A percentile compares a stretch with the other conserved stretches of the same genome.
phyloP scores from a whole-genome alignment of 202 grass and related monocot genomes.

The Cymbopogon flexuosus region DNA sequence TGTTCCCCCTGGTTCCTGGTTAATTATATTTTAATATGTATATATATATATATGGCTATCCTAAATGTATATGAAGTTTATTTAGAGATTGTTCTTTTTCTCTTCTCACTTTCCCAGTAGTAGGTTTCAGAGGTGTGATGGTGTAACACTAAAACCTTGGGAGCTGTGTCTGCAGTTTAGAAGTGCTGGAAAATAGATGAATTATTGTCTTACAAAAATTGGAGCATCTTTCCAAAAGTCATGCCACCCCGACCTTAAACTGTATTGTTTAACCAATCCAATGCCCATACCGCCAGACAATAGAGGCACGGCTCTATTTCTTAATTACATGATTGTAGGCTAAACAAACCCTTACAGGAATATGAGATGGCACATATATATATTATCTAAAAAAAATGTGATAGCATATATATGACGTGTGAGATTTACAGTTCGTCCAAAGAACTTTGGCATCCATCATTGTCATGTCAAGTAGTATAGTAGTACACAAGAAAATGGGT shows the following conservation, averaged over 20 bases:
- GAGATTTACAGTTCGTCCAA: slow-evolving; percentile 8
- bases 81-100: not conserved
- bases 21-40: not conserved
- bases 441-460: slow-evolving; percentile 13
- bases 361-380: not conserved
- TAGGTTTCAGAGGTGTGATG: not conserved
- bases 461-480: slow-evolving; percentile 31
- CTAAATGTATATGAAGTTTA: too few relatives aligned
- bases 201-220: not conserved
- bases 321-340: slow-evolving; percentile 12
- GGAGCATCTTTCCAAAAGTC: slow-evolving; percentile 24
- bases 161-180: not conserved
- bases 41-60: too few relatives aligned
- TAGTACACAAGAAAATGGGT: slow-evolving; percentile 10
- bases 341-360: not conserved
- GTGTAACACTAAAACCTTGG: not conserved
- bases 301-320: not conserved
- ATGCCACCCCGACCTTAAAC: not conserved
- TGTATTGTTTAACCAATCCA: slow-evolving; percentile 34
- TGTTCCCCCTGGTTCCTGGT: not conserved
- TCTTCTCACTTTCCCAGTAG: not conserved
- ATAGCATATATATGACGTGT: not conserved
- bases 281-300: slow-evolving; percentile 22
- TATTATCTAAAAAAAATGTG: not conserved
- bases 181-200: not conserved